Evolutionary conservation across 768 basidiomycete genomes (phyloP).

Genomic region (Termitomyces sp.): DNA sequence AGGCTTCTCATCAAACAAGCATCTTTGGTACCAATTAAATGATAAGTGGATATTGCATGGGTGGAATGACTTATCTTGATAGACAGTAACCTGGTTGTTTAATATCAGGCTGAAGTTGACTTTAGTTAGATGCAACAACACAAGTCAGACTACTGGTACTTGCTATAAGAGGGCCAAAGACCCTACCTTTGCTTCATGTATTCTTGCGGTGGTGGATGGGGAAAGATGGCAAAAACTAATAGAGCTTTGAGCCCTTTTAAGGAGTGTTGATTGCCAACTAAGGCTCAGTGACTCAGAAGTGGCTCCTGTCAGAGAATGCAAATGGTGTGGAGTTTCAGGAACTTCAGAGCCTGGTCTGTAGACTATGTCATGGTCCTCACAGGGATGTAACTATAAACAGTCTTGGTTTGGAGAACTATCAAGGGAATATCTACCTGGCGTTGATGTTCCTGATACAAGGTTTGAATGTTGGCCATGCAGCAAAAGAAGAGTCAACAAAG

Average conservation of each 20-base stretch:
- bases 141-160: conserved; percentile 63
- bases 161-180: conserved; percentile 67
- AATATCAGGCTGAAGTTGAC: conserved; percentile 48
- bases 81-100: conserved; percentile 61
- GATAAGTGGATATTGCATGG: neutral
- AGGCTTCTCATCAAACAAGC: conserved; percentile 17
- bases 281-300: neutral
- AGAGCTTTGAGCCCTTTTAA: neutral
- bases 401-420: neutral
- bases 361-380: neutral
- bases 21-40: conserved; percentile 11
- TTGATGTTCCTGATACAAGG: conserved; percentile 12
- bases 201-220: conserved; percentile 1
- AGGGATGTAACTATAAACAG: neutral
- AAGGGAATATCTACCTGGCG: conserved; percentile 7
- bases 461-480: conserved; percentile 25
- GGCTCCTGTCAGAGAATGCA: neutral
- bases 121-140: conserved; percentile 47
- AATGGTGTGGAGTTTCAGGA: neutral
- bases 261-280: neutral
- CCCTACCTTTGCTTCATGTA: conserved; percentile 48
- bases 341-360: neutral
- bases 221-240: neutral
- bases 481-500: too few species aligned
- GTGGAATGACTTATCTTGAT: conserved; percentile 37